Percentiles rank a stretch among this genome's conserved stretches.
phyloP scores from a whole-genome alignment of 2,329 filamentous ascomycete species.

The Colletotrichum tropicale region DNA sequence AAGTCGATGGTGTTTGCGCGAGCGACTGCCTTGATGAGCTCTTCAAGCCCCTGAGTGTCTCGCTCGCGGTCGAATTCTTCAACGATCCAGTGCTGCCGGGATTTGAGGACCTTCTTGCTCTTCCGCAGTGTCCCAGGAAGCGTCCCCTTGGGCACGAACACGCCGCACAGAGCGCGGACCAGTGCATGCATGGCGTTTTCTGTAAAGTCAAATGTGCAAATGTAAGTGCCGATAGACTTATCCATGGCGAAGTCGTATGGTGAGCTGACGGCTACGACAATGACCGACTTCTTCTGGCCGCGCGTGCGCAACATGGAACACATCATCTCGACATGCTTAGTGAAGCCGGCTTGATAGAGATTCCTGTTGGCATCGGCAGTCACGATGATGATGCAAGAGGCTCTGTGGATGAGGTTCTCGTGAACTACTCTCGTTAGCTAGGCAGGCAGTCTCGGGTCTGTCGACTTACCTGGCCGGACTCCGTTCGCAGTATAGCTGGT shows the following conservation, averaged over 20 bases:
- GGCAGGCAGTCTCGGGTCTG: neutral
- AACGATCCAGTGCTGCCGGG: slow-evolving; percentile 94
- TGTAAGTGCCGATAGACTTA: slow-evolving; percentile 85
- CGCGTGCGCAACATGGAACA: slow-evolving; percentile 81
- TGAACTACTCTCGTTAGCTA: slow-evolving; percentile 60
- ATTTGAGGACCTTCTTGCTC: slow-evolving; percentile 85
- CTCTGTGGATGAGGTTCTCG: slow-evolving; percentile 88
- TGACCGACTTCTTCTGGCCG: slow-evolving; percentile 84
- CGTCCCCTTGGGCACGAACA: slow-evolving; percentile 64
- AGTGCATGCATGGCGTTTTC: slow-evolving; percentile 87
- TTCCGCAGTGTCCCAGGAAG: slow-evolving; percentile 80
- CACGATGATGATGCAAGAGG: slow-evolving; percentile 86
- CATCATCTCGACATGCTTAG: slow-evolving; percentile 95
- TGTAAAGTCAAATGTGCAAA: slow-evolving; percentile 96
- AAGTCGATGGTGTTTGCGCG: slow-evolving; percentile 70
- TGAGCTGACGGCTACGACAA: slow-evolving; percentile 92
- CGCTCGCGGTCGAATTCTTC: slow-evolving; percentile 84
- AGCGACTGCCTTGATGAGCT: slow-evolving; percentile 73
- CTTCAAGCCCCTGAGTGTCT: slow-evolving; percentile 75
- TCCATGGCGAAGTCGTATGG: slow-evolving; percentile 98
- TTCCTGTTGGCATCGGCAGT: slow-evolving; percentile 95
- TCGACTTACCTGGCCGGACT: slow-evolving; percentile 68
- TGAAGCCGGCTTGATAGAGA: slow-evolving; percentile 91
- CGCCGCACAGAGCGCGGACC: slow-evolving; percentile 83
- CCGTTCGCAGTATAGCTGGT: slow-evolving; percentile 96